phyloP scores from a whole-genome alignment of 768 basidiomycete genomes.

The Calocybe indica region DNA sequence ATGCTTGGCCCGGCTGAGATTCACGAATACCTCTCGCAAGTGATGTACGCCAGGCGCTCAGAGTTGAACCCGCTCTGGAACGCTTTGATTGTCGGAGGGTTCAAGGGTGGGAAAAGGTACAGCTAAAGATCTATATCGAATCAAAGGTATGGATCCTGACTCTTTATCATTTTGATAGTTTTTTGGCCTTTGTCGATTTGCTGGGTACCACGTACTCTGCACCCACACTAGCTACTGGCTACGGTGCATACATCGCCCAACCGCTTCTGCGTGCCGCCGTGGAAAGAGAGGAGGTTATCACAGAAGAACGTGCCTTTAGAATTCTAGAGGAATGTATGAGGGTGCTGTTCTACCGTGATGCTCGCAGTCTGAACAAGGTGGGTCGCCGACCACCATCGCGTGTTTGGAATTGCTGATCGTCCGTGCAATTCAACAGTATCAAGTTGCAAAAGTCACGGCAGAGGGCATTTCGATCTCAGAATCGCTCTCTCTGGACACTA shows the following conservation, averaged over 20 bases:
- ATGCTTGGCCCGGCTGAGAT: conserved; percentile 82
- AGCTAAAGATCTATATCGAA: conserved; percentile 9
- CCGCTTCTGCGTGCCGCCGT: conserved; percentile 89
- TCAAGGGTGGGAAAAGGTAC: conserved; percentile 78
- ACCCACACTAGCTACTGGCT: conserved; percentile 92
- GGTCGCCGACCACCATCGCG: conserved; percentile 8
- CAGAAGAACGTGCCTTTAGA: conserved; percentile 70
- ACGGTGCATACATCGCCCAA: conserved; percentile 88
- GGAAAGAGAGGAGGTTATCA: conserved; percentile 70
- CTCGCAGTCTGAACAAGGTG: conserved; percentile 93
- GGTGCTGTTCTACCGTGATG: conserved; percentile 95
- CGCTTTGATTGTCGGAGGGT: conserved; percentile 85
- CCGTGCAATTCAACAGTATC: conserved; percentile 55
- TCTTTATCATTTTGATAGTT: conserved; percentile 40
- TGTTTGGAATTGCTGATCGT: background rate
- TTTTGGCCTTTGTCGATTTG: conserved; percentile 91
- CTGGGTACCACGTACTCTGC: conserved; percentile 95
- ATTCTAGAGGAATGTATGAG: conserved; percentile 85
- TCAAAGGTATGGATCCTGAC: background rate
- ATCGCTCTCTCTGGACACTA: conserved; percentile 65
- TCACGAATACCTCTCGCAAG: conserved; percentile 84
- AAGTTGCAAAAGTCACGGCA: conserved; percentile 86
- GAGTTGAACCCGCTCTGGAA: conserved; percentile 98
- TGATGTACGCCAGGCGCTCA: conserved; percentile 85
- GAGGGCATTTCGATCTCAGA: conserved; percentile 77